Evolutionary conservation across 2,329 filamentous ascomycete species (phyloP).

Genomic region (Phialemoniopsis sp.): DNA sequence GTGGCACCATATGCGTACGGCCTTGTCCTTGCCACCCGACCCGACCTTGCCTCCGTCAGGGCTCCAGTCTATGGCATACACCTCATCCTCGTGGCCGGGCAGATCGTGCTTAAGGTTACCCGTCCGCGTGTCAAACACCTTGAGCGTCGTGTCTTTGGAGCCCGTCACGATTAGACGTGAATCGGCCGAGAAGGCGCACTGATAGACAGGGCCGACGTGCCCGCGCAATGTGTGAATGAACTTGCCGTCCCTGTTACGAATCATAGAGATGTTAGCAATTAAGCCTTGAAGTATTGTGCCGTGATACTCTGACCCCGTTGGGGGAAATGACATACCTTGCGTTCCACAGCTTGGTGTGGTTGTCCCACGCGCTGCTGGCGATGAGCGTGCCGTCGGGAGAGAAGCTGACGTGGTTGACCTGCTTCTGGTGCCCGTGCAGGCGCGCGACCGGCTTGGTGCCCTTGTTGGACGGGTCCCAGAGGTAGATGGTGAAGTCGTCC

Average conservation of each 20-base stretch:
- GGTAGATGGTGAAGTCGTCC: constrained; percentile 94
- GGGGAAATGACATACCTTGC: constrained; percentile 69
- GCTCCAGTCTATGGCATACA: constrained; percentile 94
- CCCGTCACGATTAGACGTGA: constrained; percentile 83
- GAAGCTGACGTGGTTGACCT: constrained; percentile 93
- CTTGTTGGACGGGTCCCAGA: constrained; percentile 77
- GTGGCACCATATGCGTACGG: constrained; percentile 63
- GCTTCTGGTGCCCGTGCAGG: constrained; percentile 91
- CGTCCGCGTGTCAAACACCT: constrained; percentile 88
- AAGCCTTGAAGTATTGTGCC: too few species aligned
- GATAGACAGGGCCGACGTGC: constrained; percentile 87
- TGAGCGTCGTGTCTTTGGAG: constrained; percentile 89
- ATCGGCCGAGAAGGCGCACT: constrained; percentile 89
- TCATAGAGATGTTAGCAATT: neutral
- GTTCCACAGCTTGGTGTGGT: constrained; percentile 90
- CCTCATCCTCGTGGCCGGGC: constrained; percentile 87
- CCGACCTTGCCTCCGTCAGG: constrained; percentile 84
- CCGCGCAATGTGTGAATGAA: constrained; percentile 87
- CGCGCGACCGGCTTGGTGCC: constrained; percentile 83
- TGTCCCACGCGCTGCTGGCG: constrained; percentile 88
- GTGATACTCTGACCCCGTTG: too few species aligned
- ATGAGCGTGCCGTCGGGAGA: constrained; percentile 86
- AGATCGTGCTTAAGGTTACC: constrained; percentile 78
- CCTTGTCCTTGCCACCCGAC: constrained; percentile 91
- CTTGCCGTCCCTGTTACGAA: constrained; percentile 50